phyloP scores from a whole-genome alignment of 257 asterid genomes.

The Lycium ferocissimum region DNA sequence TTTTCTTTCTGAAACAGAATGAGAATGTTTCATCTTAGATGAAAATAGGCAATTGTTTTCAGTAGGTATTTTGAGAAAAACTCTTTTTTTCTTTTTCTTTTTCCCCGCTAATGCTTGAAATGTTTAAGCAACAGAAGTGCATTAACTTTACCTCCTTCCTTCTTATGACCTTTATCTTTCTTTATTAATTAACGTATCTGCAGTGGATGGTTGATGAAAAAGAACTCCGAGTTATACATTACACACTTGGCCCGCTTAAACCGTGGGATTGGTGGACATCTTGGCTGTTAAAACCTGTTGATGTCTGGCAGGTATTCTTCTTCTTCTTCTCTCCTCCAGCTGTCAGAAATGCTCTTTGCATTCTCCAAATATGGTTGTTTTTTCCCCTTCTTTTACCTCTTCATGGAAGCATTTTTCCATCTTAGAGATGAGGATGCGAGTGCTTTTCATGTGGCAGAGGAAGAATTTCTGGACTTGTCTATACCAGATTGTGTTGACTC shows the following conservation, averaged over 20 bases:
- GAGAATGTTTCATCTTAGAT: slow-evolving; percentile 2
- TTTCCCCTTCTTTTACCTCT: neutral
- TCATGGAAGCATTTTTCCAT: neutral
- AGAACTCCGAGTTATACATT: slow-evolving; percentile 93
- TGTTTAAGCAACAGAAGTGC: neutral
- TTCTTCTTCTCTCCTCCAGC: neutral
- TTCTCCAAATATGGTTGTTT: neutral
- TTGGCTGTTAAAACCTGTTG: slow-evolving; percentile 98
- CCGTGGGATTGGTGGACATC: slow-evolving; percentile 99
- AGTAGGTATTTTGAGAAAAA: neutral
- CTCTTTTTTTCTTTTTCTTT: too few species aligned
- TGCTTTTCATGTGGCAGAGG: neutral
- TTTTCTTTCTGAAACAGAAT: neutral
- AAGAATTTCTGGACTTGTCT: neutral
- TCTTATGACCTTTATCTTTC: neutral
- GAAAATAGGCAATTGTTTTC: neutral
- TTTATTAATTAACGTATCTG: slow-evolving; percentile 36
- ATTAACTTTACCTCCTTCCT: neutral
- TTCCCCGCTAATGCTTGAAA: neutral
- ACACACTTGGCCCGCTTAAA: slow-evolving; percentile 98
- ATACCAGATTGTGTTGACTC: slow-evolving; percentile 23
- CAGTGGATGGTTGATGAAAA: slow-evolving; percentile 99
- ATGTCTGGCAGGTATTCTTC: slow-evolving; percentile 95
- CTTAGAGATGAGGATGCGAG: neutral
- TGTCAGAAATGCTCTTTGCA: neutral